A percentile compares a stretch with the other conserved stretches of the same genome.
phyloP scores from a whole-genome alignment of 257 asterid genomes.

The Ajuga chamaepitys region DNA sequence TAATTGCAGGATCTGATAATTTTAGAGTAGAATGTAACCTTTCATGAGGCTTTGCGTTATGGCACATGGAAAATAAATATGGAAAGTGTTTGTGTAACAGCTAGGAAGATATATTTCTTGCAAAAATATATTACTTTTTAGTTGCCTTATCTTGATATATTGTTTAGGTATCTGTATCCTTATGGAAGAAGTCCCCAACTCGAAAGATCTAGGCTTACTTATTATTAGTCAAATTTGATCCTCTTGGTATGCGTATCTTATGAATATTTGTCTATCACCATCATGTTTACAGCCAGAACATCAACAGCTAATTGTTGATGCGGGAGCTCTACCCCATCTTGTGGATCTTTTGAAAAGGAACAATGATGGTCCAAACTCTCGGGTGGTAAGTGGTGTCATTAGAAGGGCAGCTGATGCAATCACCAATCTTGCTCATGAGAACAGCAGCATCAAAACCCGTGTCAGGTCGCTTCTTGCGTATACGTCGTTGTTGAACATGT shows the following conservation, averaged over 20 bases:
- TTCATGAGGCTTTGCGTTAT: not conserved
- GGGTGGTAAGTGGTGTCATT: slow-evolving; percentile 78
- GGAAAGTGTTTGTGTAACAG: not conserved
- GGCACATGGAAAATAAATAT: not conserved
- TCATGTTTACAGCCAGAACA: slow-evolving; percentile 80
- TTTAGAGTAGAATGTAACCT: too few species aligned
- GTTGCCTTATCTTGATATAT: not conserved
- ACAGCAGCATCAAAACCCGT: slow-evolving; percentile 84
- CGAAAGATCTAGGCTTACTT: not conserved
- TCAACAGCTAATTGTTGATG: slow-evolving; percentile 93
- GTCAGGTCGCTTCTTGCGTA: slow-evolving; percentile 58
- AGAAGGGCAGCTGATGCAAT: slow-evolving; percentile 98
- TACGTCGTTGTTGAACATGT: not conserved
- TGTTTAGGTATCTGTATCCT: not conserved
- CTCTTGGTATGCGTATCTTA: not conserved
- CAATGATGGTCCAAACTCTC: slow-evolving; percentile 48
- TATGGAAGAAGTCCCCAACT: not conserved
- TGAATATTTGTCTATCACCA: not conserved
- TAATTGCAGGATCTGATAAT: too few species aligned
- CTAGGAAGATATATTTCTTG: not conserved
- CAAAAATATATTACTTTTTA: not conserved
- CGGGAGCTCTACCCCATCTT: slow-evolving; percentile 94
- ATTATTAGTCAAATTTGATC: not conserved
- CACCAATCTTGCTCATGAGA: slow-evolving; percentile 97
- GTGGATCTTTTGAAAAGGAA: slow-evolving; percentile 78